Percentiles rank a stretch among this genome's conserved stretches.
Evolutionary conservation across 768 basidiomycete species (phyloP).

Genomic region (Russula earlei): DNA sequence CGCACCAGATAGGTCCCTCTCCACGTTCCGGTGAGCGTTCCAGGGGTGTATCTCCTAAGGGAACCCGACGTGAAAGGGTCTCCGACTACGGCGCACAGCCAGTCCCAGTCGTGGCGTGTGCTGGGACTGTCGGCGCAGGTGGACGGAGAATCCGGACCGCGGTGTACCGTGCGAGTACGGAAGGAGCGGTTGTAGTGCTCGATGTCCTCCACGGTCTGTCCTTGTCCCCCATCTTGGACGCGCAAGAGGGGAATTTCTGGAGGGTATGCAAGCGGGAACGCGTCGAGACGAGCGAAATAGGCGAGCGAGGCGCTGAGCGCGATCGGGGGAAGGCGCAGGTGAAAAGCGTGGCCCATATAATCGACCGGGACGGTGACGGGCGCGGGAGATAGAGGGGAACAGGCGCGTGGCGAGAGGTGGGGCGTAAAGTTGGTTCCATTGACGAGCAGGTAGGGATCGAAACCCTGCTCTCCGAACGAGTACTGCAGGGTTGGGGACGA

Average conservation of each 20-base stretch:
- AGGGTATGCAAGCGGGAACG: background rate
- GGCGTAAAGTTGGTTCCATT: background rate
- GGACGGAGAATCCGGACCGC: background rate
- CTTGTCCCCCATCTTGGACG: too few relatives aligned
- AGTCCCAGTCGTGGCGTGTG: conserved; percentile 2
- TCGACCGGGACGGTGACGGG: conserved; percentile 3
- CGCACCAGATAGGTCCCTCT: conserved; percentile 9
- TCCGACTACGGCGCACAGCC: conserved; percentile 9
- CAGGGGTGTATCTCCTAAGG: conserved; percentile 3
- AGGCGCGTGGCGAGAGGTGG: background rate
- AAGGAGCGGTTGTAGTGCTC: conserved; percentile 8
- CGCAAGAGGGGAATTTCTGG: background rate
- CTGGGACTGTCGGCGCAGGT: background rate
- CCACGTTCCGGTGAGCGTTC: conserved; percentile 9
- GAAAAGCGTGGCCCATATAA: conserved; percentile 2
- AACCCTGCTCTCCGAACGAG: conserved; percentile 11
- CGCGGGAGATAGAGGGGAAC: background rate
- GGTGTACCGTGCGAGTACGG: conserved; percentile 1
- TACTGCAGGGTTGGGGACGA: conserved; percentile 9
- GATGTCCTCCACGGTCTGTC: conserved; percentile 11
- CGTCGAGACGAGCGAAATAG: conserved; percentile 15
- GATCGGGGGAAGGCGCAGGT: conserved; percentile 12
- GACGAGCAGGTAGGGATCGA: conserved; percentile 8
- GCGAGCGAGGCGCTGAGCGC: conserved; percentile 11
- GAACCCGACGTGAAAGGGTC: background rate